A percentile compares a stretch with the other conserved stretches of the same genome.
phyloP scores from a whole-genome alignment of 176 grass and related monocot species.

The Oryza longistaminata region DNA sequence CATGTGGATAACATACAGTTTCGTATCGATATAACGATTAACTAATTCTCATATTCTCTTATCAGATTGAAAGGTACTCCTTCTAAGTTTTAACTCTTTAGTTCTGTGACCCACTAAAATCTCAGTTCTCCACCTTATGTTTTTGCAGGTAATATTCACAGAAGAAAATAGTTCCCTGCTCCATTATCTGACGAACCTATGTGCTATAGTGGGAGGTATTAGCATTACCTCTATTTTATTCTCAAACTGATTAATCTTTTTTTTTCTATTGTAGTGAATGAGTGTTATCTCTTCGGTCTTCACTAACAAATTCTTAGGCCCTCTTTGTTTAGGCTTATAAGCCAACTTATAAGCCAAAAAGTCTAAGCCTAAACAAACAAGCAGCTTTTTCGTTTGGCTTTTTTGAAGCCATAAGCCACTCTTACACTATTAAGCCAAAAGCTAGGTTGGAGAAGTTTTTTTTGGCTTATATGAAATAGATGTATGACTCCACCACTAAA shows the following conservation, averaged over 20 bases:
- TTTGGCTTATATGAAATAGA: too few species aligned
- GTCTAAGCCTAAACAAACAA: too few species aligned
- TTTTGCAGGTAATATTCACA: constrained; percentile 86
- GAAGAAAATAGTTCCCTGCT: constrained; percentile 80
- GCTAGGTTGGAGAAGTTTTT: too few species aligned
- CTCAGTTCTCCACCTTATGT: constrained; percentile 9
- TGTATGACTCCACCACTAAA: too few species aligned
- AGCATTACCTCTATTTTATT: constrained; percentile 24
- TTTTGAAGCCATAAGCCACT: too few species aligned
- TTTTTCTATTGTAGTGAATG: background rate
- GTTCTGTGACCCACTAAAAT: background rate
- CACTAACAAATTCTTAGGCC: background rate
- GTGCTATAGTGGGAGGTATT: constrained; percentile 94
- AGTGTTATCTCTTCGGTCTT: constrained; percentile 4
- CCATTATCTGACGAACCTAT: constrained; percentile 90
- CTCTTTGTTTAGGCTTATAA: too few species aligned
- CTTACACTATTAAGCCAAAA: too few species aligned
- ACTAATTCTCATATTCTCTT: background rate
- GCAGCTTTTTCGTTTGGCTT: too few species aligned
- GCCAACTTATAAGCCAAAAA: too few species aligned
- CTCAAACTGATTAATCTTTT: background rate
- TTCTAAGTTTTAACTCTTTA: background rate
- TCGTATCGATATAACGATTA: constrained; percentile 1
- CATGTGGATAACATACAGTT: background rate
- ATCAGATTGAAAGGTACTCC: constrained; percentile 9